phyloP scores from a whole-genome alignment of 805 yeast genomes.

The Naumovozyma dairenensis region DNA sequence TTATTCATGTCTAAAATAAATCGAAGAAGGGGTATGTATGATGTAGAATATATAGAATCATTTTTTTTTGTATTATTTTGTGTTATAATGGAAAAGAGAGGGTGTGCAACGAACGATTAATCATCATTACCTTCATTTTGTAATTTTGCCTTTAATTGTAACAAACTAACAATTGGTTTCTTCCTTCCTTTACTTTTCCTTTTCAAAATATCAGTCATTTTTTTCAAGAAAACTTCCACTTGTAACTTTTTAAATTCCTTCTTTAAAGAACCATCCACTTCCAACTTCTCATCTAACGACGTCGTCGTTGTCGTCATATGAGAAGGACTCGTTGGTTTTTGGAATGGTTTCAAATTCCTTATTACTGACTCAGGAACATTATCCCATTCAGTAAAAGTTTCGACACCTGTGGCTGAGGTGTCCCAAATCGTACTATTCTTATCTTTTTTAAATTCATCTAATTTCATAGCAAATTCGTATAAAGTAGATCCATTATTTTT shows the following conservation, averaged over 20 bases:
- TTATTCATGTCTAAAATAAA: too few relatives aligned
- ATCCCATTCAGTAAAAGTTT: constrained; percentile 29
- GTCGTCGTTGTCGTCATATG: constrained; percentile 7
- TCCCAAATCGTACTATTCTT: background rate
- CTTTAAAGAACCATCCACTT: constrained; percentile 1
- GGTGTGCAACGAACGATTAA: too few relatives aligned
- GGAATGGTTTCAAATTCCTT: constrained; percentile 26
- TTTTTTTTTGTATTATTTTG: too few relatives aligned
- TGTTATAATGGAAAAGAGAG: too few relatives aligned
- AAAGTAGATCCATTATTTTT: constrained; percentile 15
- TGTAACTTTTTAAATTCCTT: background rate
- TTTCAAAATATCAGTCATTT: constrained; percentile 15
- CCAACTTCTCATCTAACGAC: too few relatives aligned
- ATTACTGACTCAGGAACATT: constrained; percentile 25
- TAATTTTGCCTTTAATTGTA: constrained; percentile 12
- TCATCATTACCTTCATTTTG: background rate
- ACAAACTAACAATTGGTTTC: constrained; percentile 21
- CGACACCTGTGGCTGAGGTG: constrained; percentile 30
- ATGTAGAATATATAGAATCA: too few relatives aligned
- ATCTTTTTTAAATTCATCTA: constrained; percentile 11
- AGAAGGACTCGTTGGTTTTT: background rate
- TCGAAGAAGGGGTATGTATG: too few relatives aligned
- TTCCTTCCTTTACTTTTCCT: constrained; percentile 21
- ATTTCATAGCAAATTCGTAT: constrained; percentile 25
- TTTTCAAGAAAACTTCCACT: constrained; percentile 10